Base-by-base conservation (phyloP, 2,329 filamentous ascomycete species). In the Paecilomyces sp. region DNA sequence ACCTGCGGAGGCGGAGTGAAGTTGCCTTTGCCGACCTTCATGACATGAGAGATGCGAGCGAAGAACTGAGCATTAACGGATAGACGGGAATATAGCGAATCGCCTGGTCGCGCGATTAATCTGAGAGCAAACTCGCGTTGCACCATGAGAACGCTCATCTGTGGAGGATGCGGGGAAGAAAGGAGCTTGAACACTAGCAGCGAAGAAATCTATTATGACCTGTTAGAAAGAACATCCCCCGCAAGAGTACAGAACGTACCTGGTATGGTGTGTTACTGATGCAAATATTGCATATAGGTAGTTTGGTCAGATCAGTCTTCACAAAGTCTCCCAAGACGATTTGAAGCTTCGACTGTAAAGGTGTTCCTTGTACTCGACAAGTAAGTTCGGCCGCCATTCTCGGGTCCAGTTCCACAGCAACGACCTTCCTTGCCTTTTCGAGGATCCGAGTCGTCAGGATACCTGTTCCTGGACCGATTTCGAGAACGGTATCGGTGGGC, bases 1-100 rank as follows among this genome's bases (percentile, higher is more conserved):
- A 99, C 94, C 70, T 91, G 85, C 8, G 94, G 94, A 0, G 94
- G 93, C 0, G 94, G 94, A 63, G 91, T 91, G 83, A 97, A 99
- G 79, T 97, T 97, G 77, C 95, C 94, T 77, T 88, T 90, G 64
- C 92, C 92, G 54, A 97, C 93, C 78, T 96, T 96, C 88, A 96
- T 91, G 66, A 63, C 60, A 54, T 63, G 78, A 61, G 78, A 75
- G 54, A 88, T 85, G 67, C 86, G 87, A 8, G 88, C 85, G 85
- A 90, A 97, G 82, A 97, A 96, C 72, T 97, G 93, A 18, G 90
- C 91, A 69, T 97, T 97, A 60, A 96, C 93, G 1, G 86, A 90
- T 28, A 97, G 81, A n/a, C 94, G 85, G 65, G 88, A 92, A 80
- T 97, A 97, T 8, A 97, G 85, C 57, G 91, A 85, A 71, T 97